Evolutionary conservation across 2,329 filamentous ascomycete species (phyloP), one percentile per base, ranked within the genome.

Genomic region (Fusarium anthophilum): DNA sequence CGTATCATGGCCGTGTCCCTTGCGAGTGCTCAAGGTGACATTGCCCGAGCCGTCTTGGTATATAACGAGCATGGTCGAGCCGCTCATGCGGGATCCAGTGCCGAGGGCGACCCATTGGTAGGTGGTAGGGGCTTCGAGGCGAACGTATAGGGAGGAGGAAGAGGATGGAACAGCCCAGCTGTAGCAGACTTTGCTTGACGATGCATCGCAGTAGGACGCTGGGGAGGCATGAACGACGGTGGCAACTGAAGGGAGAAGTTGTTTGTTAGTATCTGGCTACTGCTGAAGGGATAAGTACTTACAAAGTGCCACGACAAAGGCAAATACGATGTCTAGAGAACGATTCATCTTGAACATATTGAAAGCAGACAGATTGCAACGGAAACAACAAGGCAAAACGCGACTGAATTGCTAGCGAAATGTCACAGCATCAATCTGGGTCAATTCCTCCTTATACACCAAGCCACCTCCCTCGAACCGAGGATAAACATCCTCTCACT

Each of bases 61-160:
- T 14, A 63, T 6, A 2, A 64, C 17, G 9, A 64, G 28, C 57
- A 64, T 64, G 1, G 38, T 64, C 3, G 62, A 64, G 10, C 62
- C 62, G 30, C 57, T 64, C 62, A 64, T 64, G 6, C 44, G 17
- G 18, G 56, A 44, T 4, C 62, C 62, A 1, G 62, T 64, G 4
- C 62, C 62, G 6, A 64, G 38, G 2, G 57, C 62, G 11, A 64
- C 35, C 62, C 62, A 64, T 44, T 63, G 62, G 44, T 64, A 64
- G 0, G 39, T 12, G 3, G 37, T 38, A 10, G 56, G 62, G 3
- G 62, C 62, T 44, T 43, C 24, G 20, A 64, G 44, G 1, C 62
- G 56, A 18, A 64, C 5, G 7, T 32, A 64, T 2, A 37, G 3
- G 1, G 61, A 20, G 3, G 61, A 62, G 17, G 35, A 41, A 4